Conservation (phyloP, 2,329 filamentous ascomycete genomes). For the Clonostachys sp. region DNA sequence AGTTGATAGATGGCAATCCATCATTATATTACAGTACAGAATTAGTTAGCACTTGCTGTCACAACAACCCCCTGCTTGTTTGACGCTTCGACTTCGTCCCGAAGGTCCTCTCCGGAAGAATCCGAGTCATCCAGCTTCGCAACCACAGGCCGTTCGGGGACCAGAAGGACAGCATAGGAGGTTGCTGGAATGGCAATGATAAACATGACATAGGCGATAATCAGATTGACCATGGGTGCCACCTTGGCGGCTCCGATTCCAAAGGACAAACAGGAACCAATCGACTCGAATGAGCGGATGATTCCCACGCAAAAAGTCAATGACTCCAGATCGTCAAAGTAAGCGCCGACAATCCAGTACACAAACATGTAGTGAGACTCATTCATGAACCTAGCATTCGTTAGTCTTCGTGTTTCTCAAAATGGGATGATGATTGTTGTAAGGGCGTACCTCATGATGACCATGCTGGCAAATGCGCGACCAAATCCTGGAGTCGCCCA, state of each 20-base stretch:
- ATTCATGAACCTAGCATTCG: slow-evolving; percentile 33
- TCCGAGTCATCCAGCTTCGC: slow-evolving; percentile 1
- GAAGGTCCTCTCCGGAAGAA: too few species aligned
- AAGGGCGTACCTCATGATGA: slow-evolving; percentile 28
- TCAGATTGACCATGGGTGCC: slow-evolving; percentile 39
- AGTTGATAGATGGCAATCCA: too few species aligned
- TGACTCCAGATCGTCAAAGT: slow-evolving; percentile 45
- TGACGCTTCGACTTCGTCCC: too few species aligned
- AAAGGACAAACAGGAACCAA: slow-evolving; percentile 40
- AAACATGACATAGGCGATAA: slow-evolving; percentile 43
- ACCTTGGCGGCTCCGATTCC: slow-evolving; percentile 40
- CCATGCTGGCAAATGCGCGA: slow-evolving; percentile 39
- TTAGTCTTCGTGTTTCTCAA: background rate
- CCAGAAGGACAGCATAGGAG: slow-evolving; percentile 23
- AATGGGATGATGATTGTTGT: slow-evolving; percentile 11
- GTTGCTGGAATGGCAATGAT: slow-evolving; percentile 30
- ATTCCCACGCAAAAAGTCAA: slow-evolving; percentile 42
- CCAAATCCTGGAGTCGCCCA: slow-evolving; percentile 38
- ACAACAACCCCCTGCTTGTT: too few species aligned
- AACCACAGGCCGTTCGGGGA: slow-evolving; percentile 24
- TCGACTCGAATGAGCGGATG: slow-evolving; percentile 40
- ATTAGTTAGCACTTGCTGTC: too few species aligned
- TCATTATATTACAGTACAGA: too few species aligned
- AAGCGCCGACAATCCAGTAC: slow-evolving; percentile 29
- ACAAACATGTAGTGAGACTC: slow-evolving; percentile 36